Conservation (phyloP, 139 green algal genomes). For the Desmodesmus armatus region DNA sequence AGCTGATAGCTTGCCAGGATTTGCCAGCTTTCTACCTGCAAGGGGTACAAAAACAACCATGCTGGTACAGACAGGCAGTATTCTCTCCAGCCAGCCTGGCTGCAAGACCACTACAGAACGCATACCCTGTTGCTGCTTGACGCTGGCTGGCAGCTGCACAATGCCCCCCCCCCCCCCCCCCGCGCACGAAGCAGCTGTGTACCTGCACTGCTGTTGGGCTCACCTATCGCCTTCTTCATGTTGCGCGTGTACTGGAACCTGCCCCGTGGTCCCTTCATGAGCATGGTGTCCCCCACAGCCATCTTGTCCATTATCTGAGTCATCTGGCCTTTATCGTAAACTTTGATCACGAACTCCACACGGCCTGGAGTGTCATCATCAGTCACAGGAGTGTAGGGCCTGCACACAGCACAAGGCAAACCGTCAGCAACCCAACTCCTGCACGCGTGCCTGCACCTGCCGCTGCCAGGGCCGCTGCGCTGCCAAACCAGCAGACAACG, state of each 20-base stretch:
- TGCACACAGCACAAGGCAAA: slow-evolving; percentile 9
- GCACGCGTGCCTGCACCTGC: no score
- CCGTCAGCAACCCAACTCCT: no score
- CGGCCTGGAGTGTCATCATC: slow-evolving; percentile 66
- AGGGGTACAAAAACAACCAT: no score
- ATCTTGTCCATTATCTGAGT: slow-evolving; percentile 86
- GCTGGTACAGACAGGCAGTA: no score
- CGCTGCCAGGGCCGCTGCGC: no score
- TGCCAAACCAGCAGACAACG: no score
- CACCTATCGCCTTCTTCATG: slow-evolving; percentile 80
- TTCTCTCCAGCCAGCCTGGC: no score
- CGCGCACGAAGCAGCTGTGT: neutral
- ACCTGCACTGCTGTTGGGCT: neutral
- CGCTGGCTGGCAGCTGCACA: neutral
- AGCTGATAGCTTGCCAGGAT: no score
- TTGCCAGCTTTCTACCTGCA: no score
- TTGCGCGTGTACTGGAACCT: slow-evolving; percentile 79
- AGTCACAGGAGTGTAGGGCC: slow-evolving; percentile 85
- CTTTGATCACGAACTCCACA: slow-evolving; percentile 93
- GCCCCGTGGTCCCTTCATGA: slow-evolving; percentile 89
- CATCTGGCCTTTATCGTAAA: slow-evolving; percentile 93
- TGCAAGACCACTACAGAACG: no score
- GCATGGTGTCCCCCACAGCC: slow-evolving; percentile 79
- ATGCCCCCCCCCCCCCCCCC: no score
- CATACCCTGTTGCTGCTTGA: no score